A percentile compares a stretch with the other conserved stretches of the same genome.
phyloP scores from a whole-genome alignment of 805 yeast genomes.

The Lipomyces starkeyi region DNA sequence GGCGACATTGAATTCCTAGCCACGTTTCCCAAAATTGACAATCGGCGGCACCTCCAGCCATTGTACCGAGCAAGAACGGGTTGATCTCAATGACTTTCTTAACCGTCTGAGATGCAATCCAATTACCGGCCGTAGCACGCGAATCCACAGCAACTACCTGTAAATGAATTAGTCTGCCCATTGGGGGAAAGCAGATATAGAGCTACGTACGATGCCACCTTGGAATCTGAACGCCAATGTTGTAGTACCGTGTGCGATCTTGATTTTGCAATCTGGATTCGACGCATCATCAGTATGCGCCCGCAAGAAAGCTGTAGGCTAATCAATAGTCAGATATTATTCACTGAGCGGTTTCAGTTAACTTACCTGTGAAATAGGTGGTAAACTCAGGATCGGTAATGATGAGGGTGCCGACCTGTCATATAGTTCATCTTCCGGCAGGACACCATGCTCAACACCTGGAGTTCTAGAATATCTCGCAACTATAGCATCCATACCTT shows the following conservation, averaged over 20 bases:
- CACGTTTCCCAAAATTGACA: slow-evolving; percentile 99
- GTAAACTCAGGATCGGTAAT: slow-evolving; percentile 40
- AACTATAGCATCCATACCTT: slow-evolving; percentile 45
- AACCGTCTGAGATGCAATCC: slow-evolving; percentile 98
- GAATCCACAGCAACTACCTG: slow-evolving; percentile 89
- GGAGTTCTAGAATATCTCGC: slow-evolving; percentile 37
- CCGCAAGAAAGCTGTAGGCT: slow-evolving; percentile 89
- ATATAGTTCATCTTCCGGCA: slow-evolving; percentile 31
- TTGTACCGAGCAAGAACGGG: slow-evolving; percentile 91
- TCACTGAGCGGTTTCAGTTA: neutral
- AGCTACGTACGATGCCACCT: slow-evolving; percentile 70
- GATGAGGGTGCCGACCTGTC: slow-evolving; percentile 26
- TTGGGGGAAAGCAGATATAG: slow-evolving; percentile 39
- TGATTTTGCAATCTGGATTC: slow-evolving; percentile 93
- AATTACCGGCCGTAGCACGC: slow-evolving; percentile 95
- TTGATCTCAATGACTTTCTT: slow-evolving; percentile 97
- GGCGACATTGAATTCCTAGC: slow-evolving; percentile 95
- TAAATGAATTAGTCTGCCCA: neutral
- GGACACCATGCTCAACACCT: slow-evolving; percentile 24
- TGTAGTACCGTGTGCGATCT: slow-evolving; percentile 99
- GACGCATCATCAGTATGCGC: slow-evolving; percentile 97
- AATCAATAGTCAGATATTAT: slow-evolving; percentile 37
- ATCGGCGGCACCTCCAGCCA: slow-evolving; percentile 99
- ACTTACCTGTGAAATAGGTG: slow-evolving; percentile 44
- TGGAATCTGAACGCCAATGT: slow-evolving; percentile 95